These are phyloP conservation scores for Heliamphora exappendiculata DNA, from an alignment of 148 eudicot genomes.

Conservation along the genomic window DNA sequence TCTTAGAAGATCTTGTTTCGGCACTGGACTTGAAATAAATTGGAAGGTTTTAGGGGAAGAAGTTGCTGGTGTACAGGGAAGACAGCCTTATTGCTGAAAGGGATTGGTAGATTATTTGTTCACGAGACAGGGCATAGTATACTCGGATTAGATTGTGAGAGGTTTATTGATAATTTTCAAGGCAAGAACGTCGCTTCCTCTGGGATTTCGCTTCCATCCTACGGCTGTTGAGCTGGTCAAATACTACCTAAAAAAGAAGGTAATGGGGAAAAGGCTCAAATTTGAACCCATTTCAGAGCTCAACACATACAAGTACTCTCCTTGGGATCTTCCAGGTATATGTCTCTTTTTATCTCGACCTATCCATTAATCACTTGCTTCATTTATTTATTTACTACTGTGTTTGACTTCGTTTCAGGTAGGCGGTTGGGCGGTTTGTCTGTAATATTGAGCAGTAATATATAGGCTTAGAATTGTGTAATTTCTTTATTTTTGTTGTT, in stretches of 20 bases:
- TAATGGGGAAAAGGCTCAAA: slow-evolving; percentile 36
- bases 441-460: too few relatives aligned
- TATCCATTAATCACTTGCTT: not conserved
- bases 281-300: slow-evolving; percentile 46
- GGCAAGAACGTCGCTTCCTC: slow-evolving; percentile 29
- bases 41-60: not conserved
- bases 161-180: slow-evolving; percentile 1
- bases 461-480: too few relatives aligned
- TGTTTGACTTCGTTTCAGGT: not conserved
- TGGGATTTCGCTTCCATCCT: slow-evolving; percentile 75
- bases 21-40: slow-evolving; percentile 26
- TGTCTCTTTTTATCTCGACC: not conserved
- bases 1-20: slow-evolving; percentile 23
- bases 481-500: too few relatives aligned
- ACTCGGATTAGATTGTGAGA: not conserved
- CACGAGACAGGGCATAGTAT: not conserved
- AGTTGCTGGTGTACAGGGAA: not conserved
- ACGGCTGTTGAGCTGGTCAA: slow-evolving; percentile 62
- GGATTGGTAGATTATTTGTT: not conserved
- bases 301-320: slow-evolving; percentile 46
- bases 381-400: not conserved
- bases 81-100: not conserved
- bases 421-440: not conserved
- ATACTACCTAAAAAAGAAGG: slow-evolving; percentile 73
- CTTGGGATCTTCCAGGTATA: slow-evolving; percentile 69